Base-by-base conservation (phyloP, 1,139 yeast species). In the Pneumocystis canis region DNA sequence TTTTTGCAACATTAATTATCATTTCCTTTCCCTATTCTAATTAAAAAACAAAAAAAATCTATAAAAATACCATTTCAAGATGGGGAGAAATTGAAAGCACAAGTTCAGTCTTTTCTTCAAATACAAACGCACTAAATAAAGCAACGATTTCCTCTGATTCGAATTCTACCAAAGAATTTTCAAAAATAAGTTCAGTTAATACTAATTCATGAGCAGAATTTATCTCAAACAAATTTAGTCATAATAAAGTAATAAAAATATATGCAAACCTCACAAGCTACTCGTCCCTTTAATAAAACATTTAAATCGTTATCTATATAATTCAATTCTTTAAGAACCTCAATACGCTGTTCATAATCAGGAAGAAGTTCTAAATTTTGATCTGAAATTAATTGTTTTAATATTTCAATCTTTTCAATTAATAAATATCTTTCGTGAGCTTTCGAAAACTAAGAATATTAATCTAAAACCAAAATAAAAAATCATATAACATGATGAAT, bases 121-220 rank as follows among this genome's bases (percentile, higher is more conserved):
- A 92, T 1, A 94, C 96, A 75, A 92, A 94, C 59, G 88, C 88
- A 0, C 97, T 89, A 58, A 92, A 76, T 62, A 92, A 77, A 0
- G 98, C 97, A 16, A 90, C 97, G 66, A 92, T 89, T 73, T 92
- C 99, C 71, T 90, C 96, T 0, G 97, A 92, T 68, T 90, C 95
- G 71, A 87, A 90, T 65, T 89, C 95, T 37, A 94, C 96, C 68
- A 92, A 77, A 76, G 92, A 89, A 73, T 92, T 92, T 70, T 92
- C 95, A 68, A 92, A 78, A 7, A 92, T 84, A 63, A 92, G 79
- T 73, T 92, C 99, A 0, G 98, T 90, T 20, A 92, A 74, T 3
- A 89, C 84, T 65, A 92, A 78, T 73, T 90, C 97, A 83, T 90
- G 89, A 0, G 97, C 97, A 37, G 89, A 82, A 71, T 88, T 88